Evolutionary conservation across 2,329 filamentous ascomycete genomes (phyloP), one percentile per base, ranked within the genome.

Genomic region (Sporothrix pseudoabietina): DNA sequence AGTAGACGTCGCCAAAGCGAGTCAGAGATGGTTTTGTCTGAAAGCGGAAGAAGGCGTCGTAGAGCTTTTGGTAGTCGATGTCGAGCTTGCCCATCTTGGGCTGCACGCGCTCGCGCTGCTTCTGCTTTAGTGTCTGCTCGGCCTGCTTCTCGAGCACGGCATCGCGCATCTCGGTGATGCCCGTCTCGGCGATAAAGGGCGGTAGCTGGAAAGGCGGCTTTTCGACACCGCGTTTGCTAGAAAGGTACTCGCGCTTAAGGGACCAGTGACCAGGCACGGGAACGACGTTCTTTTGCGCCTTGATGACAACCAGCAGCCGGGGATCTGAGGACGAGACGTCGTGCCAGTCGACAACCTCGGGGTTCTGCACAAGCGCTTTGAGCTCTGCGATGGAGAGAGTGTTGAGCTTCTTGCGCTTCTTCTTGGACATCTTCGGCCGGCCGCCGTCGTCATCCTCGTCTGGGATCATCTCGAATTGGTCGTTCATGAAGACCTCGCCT

Each of bases 1-100:
- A 98, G 82, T 99, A 99, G n/a, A 99, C 94, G 82, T 99, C 96
- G 55, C 96, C 96, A 78, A 97, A 99, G 59, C 94, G 89, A 44
- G 96, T 98, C 76, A 99, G 84, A 77, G 94, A 91, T 0, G 96
- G 96, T 83, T 99, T 99, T 55, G 94, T 97, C 83, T 99, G 96
- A 80, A 97, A 97, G 74, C 94, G 90, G 86, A 99, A 99, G 85
- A 99, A 99, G 4, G 96, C 96, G 80, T 98, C 96, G 83, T 98
- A 98, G 72, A 98, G 89, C 81, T 96, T 98, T 80, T 97, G 94
- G 82, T 99, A 99, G 82, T 99, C 96, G 77, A 99, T 98, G 81
- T 99, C 96, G 69, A 99, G 87, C 82, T 96, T 97, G 75, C 96
- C 96, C 88, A 98, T 96, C 83, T 98, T 98, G 39, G 94, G 94